These are phyloP conservation scores for Paratrypanosoma confusum DNA, from an alignment of 208 protist genomes.

Conservation along the genomic window DNA sequence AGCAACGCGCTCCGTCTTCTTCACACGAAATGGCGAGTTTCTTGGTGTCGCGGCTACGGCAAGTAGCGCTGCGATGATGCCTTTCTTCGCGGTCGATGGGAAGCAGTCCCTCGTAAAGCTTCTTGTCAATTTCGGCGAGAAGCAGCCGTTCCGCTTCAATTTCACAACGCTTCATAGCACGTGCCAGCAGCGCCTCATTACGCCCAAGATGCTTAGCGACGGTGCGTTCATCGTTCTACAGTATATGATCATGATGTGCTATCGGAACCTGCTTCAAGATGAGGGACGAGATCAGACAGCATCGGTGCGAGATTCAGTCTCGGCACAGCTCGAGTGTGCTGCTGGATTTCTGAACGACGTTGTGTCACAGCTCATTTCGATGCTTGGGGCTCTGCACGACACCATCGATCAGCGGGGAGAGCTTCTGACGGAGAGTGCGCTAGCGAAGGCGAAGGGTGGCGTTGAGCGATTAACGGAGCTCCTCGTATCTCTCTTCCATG, in stretches of 20 bases:
- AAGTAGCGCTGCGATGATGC: conserved; percentile 35
- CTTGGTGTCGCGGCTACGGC: conserved; percentile 57
- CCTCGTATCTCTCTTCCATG: conserved; percentile 63
- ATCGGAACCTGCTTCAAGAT: conserved; percentile 28
- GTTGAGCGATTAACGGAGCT: conserved; percentile 12
- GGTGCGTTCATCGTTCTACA: conserved; percentile 50
- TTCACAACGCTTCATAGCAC: conserved; percentile 62
- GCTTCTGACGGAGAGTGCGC: not conserved
- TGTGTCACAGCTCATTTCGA: conserved; percentile 25
- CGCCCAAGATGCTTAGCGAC: conserved; percentile 40
- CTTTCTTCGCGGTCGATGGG: conserved; percentile 51
- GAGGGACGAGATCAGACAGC: conserved; percentile 7
- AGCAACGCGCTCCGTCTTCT: conserved; percentile 73
- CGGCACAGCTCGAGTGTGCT: conserved; percentile 49
- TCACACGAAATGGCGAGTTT: conserved; percentile 79
- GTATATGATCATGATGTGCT: conserved; percentile 70
- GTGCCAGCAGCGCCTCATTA: conserved; percentile 35
- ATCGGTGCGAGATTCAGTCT: conserved; percentile 39
- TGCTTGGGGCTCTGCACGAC: conserved; percentile 2
- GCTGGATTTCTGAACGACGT: conserved; percentile 44
- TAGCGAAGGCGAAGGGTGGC: not conserved
- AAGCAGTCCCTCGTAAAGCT: conserved; percentile 53
- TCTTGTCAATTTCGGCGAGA: conserved; percentile 81
- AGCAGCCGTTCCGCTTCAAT: conserved; percentile 75
- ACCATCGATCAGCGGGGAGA: not conserved